Evolutionary conservation across 2,329 filamentous ascomycete species (phyloP).

Genomic region (Fusarium sp.): DNA sequence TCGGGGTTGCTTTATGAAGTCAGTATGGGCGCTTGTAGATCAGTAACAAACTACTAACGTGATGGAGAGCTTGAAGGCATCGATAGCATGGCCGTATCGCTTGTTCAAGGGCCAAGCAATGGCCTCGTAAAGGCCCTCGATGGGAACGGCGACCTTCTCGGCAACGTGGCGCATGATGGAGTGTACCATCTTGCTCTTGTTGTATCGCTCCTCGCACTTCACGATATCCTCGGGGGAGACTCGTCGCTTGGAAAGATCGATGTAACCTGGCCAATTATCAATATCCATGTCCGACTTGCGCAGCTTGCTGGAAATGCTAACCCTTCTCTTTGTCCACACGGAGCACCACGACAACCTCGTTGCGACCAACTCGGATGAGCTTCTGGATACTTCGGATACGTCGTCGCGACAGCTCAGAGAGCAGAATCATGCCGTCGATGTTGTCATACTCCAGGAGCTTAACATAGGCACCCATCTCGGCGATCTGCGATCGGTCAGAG

Average conservation of each 20-base stretch:
- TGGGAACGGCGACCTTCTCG: constrained; percentile 97
- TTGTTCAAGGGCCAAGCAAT: constrained; percentile 98
- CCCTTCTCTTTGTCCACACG: constrained; percentile 99
- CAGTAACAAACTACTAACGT: constrained; percentile 70
- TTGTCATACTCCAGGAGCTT: constrained; percentile 99
- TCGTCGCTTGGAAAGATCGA: constrained; percentile 98
- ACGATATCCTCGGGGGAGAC: constrained; percentile 97
- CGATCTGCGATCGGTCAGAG: constrained; percentile 73
- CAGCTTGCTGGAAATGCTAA: constrained; percentile 53
- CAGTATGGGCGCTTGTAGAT: constrained; percentile 11
- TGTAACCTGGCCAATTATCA: constrained; percentile 72
- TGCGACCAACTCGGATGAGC: constrained; percentile 96
- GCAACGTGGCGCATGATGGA: constrained; percentile 99
- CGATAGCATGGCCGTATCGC: constrained; percentile 95
- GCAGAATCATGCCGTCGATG: constrained; percentile 99
- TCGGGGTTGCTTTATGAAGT: constrained; percentile 80
- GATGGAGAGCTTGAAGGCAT: constrained; percentile 99
- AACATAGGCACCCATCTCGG: constrained; percentile 99
- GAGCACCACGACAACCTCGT: constrained; percentile 98
- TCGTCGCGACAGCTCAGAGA: constrained; percentile 96
- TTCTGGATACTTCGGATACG: constrained; percentile 99
- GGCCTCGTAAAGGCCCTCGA: constrained; percentile 91
- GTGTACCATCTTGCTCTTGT: constrained; percentile 99
- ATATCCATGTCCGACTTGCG: constrained; percentile 41
- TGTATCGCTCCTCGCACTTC: constrained; percentile 99